phyloP scores from a whole-genome alignment of 768 basidiomycete genomes.

The Lentinula sp. region DNA sequence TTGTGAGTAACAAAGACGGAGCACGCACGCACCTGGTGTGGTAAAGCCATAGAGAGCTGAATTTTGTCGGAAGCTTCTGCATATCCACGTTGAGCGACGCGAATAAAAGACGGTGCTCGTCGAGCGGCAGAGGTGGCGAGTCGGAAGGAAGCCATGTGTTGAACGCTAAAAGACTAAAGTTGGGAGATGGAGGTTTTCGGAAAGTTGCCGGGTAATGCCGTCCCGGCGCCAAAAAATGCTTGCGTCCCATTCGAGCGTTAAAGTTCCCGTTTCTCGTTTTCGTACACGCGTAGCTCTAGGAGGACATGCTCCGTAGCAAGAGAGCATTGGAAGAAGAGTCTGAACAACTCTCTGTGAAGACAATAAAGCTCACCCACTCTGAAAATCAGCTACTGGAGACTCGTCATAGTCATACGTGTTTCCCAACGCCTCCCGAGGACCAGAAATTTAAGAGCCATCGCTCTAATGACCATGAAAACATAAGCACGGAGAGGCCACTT shows the following conservation, averaged over 20 bases:
- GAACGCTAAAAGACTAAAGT: constrained; percentile 24
- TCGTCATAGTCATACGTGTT: not conserved
- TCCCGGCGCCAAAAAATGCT: not conserved
- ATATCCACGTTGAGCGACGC: constrained; percentile 73
- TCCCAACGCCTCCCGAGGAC: not conserved
- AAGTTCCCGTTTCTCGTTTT: not conserved
- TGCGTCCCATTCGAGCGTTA: not conserved
- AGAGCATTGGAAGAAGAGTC: not conserved
- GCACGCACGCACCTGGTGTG: constrained; percentile 73
- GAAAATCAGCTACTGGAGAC: not conserved
- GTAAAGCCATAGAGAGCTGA: constrained; percentile 87
- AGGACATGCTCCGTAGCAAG: not conserved
- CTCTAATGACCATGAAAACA: not conserved
- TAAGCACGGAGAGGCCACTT: too few relatives aligned
- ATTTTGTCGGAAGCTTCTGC: constrained; percentile 91
- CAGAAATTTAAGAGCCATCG: not conserved
- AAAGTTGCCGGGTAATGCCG: not conserved
- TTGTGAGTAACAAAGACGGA: constrained; percentile 5
- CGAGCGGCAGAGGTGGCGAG: constrained; percentile 60
- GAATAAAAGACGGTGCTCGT: constrained; percentile 46
- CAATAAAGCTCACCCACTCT: not conserved
- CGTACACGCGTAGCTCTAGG: not conserved
- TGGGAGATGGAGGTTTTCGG: not conserved
- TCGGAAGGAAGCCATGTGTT: constrained; percentile 67
- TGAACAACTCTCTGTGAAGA: not conserved